These are phyloP conservation scores for Davidsoniella australis DNA, from an alignment of 2,329 filamentous ascomycete species.

Conservation along the genomic window DNA sequence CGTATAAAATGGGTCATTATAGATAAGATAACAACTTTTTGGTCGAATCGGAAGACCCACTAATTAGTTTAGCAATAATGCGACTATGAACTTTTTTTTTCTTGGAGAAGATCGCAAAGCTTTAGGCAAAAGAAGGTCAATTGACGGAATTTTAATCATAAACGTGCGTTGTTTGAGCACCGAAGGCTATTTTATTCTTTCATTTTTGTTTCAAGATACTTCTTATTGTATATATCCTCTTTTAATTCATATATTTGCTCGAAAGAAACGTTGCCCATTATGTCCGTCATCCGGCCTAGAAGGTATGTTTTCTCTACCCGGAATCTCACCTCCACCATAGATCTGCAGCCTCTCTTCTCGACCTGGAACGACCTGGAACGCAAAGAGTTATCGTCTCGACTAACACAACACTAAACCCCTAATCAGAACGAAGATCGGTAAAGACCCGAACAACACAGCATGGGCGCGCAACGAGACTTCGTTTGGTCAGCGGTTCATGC, in stretches of 20 bases:
- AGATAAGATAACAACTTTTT: neutral
- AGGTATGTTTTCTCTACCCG: constrained; percentile 4
- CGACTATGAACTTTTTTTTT: neutral
- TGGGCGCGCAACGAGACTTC: constrained; percentile 70
- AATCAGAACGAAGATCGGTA: constrained; percentile 50
- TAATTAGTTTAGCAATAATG: no score
- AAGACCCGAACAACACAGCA: constrained; percentile 89
- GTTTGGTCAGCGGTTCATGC: constrained; percentile 82
- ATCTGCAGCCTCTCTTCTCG: neutral
- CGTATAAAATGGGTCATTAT: neutral
- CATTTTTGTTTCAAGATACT: neutral
- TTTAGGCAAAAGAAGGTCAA: no score
- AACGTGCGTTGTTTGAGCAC: neutral
- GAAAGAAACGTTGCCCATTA: neutral
- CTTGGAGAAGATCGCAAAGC: neutral
- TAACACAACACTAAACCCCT: neutral
- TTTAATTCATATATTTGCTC: no score
- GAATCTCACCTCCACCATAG: neutral
- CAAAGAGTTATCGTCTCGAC: neutral
- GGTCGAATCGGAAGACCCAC: neutral
- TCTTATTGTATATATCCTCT: neutral
- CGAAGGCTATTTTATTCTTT: neutral
- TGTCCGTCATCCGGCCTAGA: constrained; percentile 12
- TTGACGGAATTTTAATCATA: neutral
- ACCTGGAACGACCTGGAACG: neutral